These are phyloP conservation scores for Chrysosphaeria jannelii DNA, from an alignment of 2,329 filamentous ascomycete species.

Conservation along the genomic window DNA sequence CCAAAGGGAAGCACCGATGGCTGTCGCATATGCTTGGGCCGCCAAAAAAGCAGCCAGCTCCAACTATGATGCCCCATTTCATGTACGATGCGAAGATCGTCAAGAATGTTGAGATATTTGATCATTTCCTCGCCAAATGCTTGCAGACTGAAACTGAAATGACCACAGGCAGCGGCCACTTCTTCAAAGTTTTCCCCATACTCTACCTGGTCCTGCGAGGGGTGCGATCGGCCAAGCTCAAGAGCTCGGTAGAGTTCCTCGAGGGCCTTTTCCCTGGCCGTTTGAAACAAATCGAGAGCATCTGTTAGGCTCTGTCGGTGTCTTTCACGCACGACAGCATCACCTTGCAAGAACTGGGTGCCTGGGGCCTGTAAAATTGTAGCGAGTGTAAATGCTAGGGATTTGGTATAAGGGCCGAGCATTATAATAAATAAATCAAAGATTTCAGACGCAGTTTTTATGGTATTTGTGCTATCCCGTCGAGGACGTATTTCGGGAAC, in stretches of 20 bases:
- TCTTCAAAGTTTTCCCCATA: slow-evolving; percentile 96
- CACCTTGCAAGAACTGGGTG: slow-evolving; percentile 37
- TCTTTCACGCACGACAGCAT: slow-evolving; percentile 43
- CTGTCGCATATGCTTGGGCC: slow-evolving; percentile 3
- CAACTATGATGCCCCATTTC: slow-evolving; percentile 35
- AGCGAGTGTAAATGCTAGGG: slow-evolving; percentile 67
- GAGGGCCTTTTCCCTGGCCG: slow-evolving; percentile 45
- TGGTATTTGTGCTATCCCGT: slow-evolving; percentile 6
- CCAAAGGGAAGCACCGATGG: slow-evolving; percentile 8
- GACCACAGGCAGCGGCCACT: slow-evolving; percentile 86
- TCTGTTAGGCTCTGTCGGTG: slow-evolving; percentile 51
- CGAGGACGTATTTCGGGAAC: too few relatives aligned
- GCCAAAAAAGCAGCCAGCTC: slow-evolving; percentile 71
- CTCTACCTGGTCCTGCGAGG: slow-evolving; percentile 46
- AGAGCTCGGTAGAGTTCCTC: slow-evolving; percentile 54
- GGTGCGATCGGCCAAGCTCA: slow-evolving; percentile 34
- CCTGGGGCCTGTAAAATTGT: slow-evolving; percentile 70
- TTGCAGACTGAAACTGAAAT: slow-evolving; percentile 78
- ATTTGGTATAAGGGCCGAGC: slow-evolving; percentile 85
- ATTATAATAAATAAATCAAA: slow-evolving; percentile 74
- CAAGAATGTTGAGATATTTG: slow-evolving; percentile 51
- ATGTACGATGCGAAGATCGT: slow-evolving; percentile 49
- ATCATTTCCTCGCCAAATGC: slow-evolving; percentile 79
- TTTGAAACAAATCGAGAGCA: slow-evolving; percentile 51
- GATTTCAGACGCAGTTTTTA: slow-evolving; percentile 45